A percentile compares a stretch with the other conserved stretches of the same genome.
Conservation (phyloP, 2,329 filamentous ascomycete genomes). For the Colletotrichum sp. region DNA sequence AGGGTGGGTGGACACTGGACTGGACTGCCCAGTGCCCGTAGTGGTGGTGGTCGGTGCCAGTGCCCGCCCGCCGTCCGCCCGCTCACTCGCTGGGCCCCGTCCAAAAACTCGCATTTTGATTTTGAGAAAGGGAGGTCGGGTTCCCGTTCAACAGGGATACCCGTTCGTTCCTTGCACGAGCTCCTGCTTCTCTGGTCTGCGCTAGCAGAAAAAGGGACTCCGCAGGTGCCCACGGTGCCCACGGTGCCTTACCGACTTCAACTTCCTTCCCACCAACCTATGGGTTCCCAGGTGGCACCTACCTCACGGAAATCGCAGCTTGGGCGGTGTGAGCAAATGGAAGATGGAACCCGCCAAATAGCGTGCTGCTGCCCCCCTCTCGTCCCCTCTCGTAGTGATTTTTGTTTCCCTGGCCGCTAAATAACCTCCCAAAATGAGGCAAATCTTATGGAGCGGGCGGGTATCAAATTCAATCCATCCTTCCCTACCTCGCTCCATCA, state of each 20-base stretch:
- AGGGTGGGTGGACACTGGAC: background rate
- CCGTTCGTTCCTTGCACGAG: conserved; percentile 1
- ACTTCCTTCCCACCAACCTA: background rate
- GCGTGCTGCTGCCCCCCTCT: conserved; percentile 6
- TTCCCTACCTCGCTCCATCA: background rate
- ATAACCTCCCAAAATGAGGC: conserved; percentile 14
- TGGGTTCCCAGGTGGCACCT: background rate
- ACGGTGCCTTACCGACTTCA: background rate
- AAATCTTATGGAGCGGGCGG: conserved; percentile 15
- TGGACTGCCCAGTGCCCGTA: background rate
- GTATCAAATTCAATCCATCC: background rate
- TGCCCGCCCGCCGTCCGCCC: background rate
- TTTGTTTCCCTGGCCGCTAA: background rate
- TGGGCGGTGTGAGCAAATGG: conserved; percentile 18
- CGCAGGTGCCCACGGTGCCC: background rate
- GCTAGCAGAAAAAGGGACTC: background rate
- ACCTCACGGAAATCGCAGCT: background rate
- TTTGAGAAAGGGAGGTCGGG: conserved; percentile 1
- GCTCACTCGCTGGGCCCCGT: background rate
- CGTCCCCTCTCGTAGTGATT: background rate
- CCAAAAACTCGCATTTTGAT: background rate
- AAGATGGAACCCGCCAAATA: conserved; percentile 18
- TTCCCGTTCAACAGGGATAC: conserved; percentile 1
- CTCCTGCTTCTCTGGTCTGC: background rate
- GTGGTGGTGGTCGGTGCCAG: background rate